Percentiles rank a stretch among this genome's conserved stretches.
phyloP scores from a whole-genome alignment of 352 stramenopile genomes.

The Globisporangium spinosum region DNA sequence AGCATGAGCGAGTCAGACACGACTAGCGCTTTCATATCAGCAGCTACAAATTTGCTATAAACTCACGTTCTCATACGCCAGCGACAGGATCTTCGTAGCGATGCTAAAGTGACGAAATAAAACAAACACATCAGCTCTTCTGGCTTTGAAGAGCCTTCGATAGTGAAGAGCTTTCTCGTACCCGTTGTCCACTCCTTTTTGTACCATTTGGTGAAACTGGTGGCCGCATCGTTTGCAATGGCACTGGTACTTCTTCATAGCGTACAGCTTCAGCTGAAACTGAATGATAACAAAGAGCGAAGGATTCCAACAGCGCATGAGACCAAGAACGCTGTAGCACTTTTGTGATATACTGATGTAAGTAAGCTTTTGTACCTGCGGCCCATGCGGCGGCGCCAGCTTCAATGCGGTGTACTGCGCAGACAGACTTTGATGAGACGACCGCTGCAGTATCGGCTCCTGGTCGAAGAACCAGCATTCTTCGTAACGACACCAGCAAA shows the following conservation, averaged over 20 bases:
- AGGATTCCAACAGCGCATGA: background rate
- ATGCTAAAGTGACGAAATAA: slow-evolving; percentile 38
- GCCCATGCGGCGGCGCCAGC: slow-evolving; percentile 63
- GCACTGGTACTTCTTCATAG: slow-evolving; percentile 82
- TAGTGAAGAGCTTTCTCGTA: slow-evolving; percentile 21
- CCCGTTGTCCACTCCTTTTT: slow-evolving; percentile 88
- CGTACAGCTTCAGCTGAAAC: slow-evolving; percentile 85
- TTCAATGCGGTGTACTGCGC: slow-evolving; percentile 67
- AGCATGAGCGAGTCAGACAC: background rate
- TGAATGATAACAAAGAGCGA: slow-evolving; percentile 15
- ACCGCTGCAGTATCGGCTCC: slow-evolving; percentile 45
- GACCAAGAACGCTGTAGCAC: background rate
- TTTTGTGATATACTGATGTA: background rate
- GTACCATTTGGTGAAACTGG: slow-evolving; percentile 70
- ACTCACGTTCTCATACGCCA: slow-evolving; percentile 80
- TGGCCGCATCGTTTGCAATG: slow-evolving; percentile 59
- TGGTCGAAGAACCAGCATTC: slow-evolving; percentile 89
- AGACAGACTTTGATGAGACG: slow-evolving; percentile 29
- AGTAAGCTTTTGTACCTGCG: slow-evolving; percentile 37
- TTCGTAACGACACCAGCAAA: slow-evolving; percentile 18
- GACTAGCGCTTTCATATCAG: background rate
- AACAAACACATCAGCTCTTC: background rate
- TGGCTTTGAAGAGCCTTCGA: slow-evolving; percentile 3
- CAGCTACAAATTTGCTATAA: slow-evolving; percentile 2
- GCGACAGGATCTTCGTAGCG: slow-evolving; percentile 81